Base-by-base conservation (phyloP, 139 green algal species). In the Parachlorella kessleri region DNA sequence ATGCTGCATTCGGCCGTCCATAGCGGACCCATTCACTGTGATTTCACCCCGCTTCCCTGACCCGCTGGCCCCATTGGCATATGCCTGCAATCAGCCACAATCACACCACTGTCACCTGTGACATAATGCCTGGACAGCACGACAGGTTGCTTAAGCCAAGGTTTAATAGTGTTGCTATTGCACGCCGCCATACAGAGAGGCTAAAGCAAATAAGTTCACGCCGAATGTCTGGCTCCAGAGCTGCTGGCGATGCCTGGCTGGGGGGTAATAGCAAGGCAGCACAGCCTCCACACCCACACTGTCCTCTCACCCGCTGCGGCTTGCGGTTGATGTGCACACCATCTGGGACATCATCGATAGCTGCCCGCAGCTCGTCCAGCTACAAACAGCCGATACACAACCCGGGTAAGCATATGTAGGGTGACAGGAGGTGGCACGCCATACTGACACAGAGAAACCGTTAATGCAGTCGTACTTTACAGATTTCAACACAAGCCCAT, bases 261-360 rank as follows among this genome's bases (percentile, higher is more conserved):
- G 54, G 63, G 38, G 10, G 37, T 14, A 59, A 71, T 41, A 68
- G 77, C 66, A 38, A 74, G 76, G 6, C 28, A n/a, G n/a, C n/a
- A n/a, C n/a, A n/a, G n/a, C n/a, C n/a, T n/a, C n/a, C n/a, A n/a
- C n/a, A n/a, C n/a, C n/a, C n/a, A n/a, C n/a, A n/a, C n/a, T n/a
- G n/a, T n/a, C n/a, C n/a, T n/a, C n/a, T n/a, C n/a, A 67, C 36
- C 79, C 78, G 9, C 84, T 73, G 32, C 81, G 76, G 76, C 32
- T 85, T 86, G 24, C 55, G 54, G 6, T 71, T 70, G 72, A 80
- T 77, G 55, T 79, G 78, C 78, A 89, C 88, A 75, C 90, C 90
- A 55, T 94, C 90, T 10, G 88, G 85, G 0, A 94, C 79, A 7
- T 81, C 81, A 59, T 91, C 88, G 6, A 94, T 90, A 37, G 77